Evolutionary conservation across 2,329 filamentous ascomycete genomes (phyloP).

Genomic region (Aspergillus hortae): DNA sequence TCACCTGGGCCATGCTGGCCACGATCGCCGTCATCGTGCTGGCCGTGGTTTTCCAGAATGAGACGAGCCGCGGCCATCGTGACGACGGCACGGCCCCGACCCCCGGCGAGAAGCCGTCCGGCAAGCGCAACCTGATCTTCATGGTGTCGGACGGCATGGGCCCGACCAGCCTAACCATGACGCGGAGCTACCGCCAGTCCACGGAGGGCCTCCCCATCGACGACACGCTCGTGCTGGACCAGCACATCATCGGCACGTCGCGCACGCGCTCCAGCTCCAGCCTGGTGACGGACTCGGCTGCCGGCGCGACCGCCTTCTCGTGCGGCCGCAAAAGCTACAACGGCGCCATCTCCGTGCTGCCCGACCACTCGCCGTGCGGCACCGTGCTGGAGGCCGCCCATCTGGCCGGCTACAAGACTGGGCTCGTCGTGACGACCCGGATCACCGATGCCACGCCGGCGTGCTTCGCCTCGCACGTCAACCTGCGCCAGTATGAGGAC

Average conservation of each 20-base stretch:
- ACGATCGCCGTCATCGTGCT: constrained; percentile 76
- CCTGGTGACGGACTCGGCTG: constrained; percentile 90
- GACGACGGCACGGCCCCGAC: background rate
- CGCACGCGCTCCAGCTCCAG: constrained; percentile 80
- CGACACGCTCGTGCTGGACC: constrained; percentile 75
- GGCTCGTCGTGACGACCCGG: constrained; percentile 89
- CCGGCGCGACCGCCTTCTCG: constrained; percentile 94
- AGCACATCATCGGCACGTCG: constrained; percentile 85
- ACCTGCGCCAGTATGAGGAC: constrained; percentile 76
- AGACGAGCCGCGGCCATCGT: constrained; percentile 43
- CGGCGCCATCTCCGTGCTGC: constrained; percentile 85
- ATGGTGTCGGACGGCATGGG: constrained; percentile 99
- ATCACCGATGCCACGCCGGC: constrained; percentile 95
- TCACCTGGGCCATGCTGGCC: constrained; percentile 77
- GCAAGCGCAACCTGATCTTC: constrained; percentile 92
- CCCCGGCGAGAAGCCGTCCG: constrained; percentile 43
- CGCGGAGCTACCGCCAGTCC: constrained; percentile 79
- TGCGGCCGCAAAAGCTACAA: constrained; percentile 96
- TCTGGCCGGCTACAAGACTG: constrained; percentile 84
- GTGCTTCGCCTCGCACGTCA: constrained; percentile 87
- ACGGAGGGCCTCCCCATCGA: constrained; percentile 67
- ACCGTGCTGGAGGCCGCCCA: constrained; percentile 93
- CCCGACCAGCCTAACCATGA: constrained; percentile 82
- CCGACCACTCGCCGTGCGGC: constrained; percentile 81
- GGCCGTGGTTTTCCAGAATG: constrained; percentile 74